These are phyloP conservation scores for Taiozyma sp. DNA, from an alignment of 1,139 yeast genomes.

Conservation along the genomic window DNA sequence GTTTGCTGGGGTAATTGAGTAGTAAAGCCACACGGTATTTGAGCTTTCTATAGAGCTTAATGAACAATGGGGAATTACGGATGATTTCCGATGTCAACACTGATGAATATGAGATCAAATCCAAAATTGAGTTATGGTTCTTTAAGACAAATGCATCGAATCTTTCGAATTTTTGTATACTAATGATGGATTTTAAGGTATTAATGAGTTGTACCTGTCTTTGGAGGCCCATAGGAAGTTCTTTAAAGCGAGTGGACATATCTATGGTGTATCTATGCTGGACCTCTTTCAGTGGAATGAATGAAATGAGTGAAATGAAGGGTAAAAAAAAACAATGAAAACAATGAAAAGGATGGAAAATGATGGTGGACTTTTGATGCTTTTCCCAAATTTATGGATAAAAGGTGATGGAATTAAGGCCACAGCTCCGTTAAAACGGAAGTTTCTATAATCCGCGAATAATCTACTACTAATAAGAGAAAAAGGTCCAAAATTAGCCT, in stretches of 20 bases:
- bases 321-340: background rate
- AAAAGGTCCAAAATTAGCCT: background rate
- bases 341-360: too few species aligned
- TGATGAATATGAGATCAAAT: conserved; percentile 16
- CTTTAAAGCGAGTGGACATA: background rate
- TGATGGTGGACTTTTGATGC: too few species aligned
- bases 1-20: background rate
- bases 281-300: background rate
- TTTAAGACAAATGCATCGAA: conserved; percentile 12
- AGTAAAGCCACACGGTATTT: background rate
- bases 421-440: background rate
- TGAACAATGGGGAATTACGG: conserved; percentile 16
- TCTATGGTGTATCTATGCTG: background rate
- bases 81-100: conserved; percentile 18
- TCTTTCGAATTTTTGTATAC: conserved; percentile 3
- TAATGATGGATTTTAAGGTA: background rate
- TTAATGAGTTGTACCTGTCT: background rate
- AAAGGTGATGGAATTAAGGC: background rate
- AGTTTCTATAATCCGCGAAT: background rate
- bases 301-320: background rate
- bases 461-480: background rate
- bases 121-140: conserved; percentile 18
- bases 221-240: background rate
- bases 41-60: conserved; percentile 5
- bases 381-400: background rate